Evolutionary conservation across 192 early-diverging fungal species (phyloP).

Genomic region (Coemansia sp.): DNA sequence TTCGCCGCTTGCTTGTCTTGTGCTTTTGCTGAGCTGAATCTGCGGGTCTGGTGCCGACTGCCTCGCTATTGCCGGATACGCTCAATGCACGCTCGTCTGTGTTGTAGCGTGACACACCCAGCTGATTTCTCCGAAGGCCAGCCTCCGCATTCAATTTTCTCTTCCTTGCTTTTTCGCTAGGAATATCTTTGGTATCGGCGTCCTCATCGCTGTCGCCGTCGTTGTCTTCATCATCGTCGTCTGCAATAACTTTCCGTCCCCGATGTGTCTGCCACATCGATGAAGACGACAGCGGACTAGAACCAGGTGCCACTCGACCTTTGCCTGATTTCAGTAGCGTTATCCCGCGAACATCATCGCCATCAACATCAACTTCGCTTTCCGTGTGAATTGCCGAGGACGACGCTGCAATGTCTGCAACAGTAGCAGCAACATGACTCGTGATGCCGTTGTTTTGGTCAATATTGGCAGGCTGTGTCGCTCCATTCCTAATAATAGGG

Average conservation of each 20-base stretch:
- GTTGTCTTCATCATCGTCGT: constrained; percentile 35
- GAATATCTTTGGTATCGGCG: constrained; percentile 17
- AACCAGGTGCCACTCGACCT: neutral
- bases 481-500: constrained; percentile 34
- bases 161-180: constrained; percentile 4
- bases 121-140: constrained; percentile 1
- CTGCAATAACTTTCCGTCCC: constrained; percentile 33
- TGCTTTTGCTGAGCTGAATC: constrained; percentile 15
- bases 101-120: neutral
- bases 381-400: constrained; percentile 15
- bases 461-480: neutral
- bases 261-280: constrained; percentile 13
- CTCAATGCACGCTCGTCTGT: no score
- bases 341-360: constrained; percentile 7
- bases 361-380: constrained; percentile 40
- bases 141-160: neutral
- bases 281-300: constrained; percentile 8
- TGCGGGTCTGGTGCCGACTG: no score
- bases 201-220: constrained; percentile 11
- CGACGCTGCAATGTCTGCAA: constrained; percentile 2
- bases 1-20: constrained; percentile 25
- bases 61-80: no score
- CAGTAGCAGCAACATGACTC: constrained; percentile 1
- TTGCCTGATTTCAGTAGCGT: neutral
- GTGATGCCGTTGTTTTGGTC: constrained; percentile 3